Conservation (phyloP, 495 filamentous ascomycete genomes). For the Aspergillus egyptiacus region DNA sequence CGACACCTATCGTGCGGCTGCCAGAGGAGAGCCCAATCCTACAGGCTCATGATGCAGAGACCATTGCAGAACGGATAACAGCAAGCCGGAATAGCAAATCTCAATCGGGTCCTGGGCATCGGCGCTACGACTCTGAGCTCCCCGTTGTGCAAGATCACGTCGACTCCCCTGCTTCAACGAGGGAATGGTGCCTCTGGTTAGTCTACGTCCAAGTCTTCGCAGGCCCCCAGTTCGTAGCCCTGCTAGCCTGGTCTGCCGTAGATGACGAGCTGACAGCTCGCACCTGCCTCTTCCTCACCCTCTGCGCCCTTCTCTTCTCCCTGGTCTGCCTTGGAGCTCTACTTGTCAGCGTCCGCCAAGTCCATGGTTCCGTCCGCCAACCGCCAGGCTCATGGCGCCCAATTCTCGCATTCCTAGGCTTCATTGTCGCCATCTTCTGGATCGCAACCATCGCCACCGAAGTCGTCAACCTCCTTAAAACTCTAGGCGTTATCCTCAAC, state of each 20-base stretch:
- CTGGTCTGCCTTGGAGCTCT: constrained; percentile 57
- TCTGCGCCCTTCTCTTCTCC: constrained; percentile 67
- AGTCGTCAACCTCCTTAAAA: constrained; percentile 92
- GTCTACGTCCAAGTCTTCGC: constrained; percentile 78
- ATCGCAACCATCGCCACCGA: constrained; percentile 94
- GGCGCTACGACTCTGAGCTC: constrained; percentile 40
- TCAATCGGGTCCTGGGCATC: constrained; percentile 16
- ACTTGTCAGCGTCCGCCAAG: constrained; percentile 49
- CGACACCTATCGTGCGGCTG: constrained; percentile 31
- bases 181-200: constrained; percentile 88
- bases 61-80: constrained; percentile 9
- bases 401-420: constrained; percentile 82
- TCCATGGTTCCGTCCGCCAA: constrained; percentile 32
- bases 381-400: constrained; percentile 60
- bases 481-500: constrained; percentile 82
- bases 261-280: constrained; percentile 42
- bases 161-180: constrained; percentile 27
- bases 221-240: constrained; percentile 74
- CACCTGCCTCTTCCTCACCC: constrained; percentile 54
- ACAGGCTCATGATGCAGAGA: constrained; percentile 16
- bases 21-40: constrained; percentile 42
- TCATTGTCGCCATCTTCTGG: constrained; percentile 86
- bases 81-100: constrained; percentile 17
- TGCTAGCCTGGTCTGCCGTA: constrained; percentile 70
- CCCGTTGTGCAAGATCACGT: constrained; percentile 24